Evolutionary conservation across 1,139 yeast genomes (phyloP), one percentile per base, ranked within the genome.

Genomic region (Yamadazyma diospyri): DNA sequence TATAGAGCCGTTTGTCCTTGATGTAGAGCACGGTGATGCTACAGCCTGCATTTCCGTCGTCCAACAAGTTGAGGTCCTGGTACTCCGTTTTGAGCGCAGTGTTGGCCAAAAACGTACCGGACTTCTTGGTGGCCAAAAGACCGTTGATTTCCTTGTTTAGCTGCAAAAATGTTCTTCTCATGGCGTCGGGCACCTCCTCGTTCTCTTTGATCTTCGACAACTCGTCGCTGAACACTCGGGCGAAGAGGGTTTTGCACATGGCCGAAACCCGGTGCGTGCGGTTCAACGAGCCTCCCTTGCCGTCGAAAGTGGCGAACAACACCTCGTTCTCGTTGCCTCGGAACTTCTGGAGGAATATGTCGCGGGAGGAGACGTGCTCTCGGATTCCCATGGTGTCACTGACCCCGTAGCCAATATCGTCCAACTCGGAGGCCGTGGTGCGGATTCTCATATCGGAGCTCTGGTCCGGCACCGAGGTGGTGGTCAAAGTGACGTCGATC

Each of bases 401-500:
- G 32, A 89, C 88, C 52, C 98, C 98, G 51, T 88, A 87, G 1
- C 89, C 81, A 65, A 85, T 74, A 30, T 76, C 77, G 34, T 82
- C 81, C 20, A 87, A 61, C 36, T 80, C 86, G 0, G 96, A 82
- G n/a, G 94, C 92, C 1, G 95, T 85, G 0, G 97, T 86, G 48
- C 98, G 76, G 24, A 92, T 83, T 62, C 98, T 83, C 51, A 85
- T 76, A 46, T 84, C 83, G 13, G 77, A 76, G 13, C 78, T 72
- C 55, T 89, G 97, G 55, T 92, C 98, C 2, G 97, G 97, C 6
- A 89, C 86, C 2, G 81, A 69, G 12, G 75, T 67, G 0, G 95
- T 82, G 1, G 95, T 87, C 44, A 92, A 70, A 1, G 98, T 92
- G 14, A 92, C 95, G 65, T 94, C 99, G 79, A 92, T 88, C 40